Evolutionary conservation across 192 early-diverging fungal genomes (phyloP), one percentile per base, ranked within the genome.

Genomic region (Mortierella claussenii): DNA sequence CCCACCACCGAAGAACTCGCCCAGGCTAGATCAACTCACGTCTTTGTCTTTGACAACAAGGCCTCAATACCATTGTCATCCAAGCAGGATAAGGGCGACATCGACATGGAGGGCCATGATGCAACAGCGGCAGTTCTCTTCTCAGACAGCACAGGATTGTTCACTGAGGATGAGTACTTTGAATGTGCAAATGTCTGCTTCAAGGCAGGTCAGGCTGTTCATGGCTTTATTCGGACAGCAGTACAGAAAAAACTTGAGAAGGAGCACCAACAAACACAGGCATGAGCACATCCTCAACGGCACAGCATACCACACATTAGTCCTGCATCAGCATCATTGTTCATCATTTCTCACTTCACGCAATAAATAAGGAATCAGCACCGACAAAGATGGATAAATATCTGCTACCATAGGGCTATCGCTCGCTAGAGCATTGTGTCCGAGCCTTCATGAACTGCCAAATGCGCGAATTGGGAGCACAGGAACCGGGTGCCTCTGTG

Each of bases 41-140:
- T 88, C 7, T 95, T 97, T 87, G 93, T 90, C 13, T 96, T 97
- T 70, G 86, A 90, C 60, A 86, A 82, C 54, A 79, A 69, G 7
- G 60, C 70, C 13, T 69, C 79, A 12, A 30, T 53, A 53, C 37
- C 7, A 40, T n/a, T n/a, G n/a, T n/a, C 47, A 49, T 28, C 50
- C 8, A 60, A 75, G 62, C 57, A 26, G 13, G 21, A 13, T 8
- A 4, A 52, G 26, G 40, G 23, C 8, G 13, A 40, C 13, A 13
- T 40, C 37, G 37, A 40, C 13, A 40, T 13, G 13, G 37, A 40
- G 7, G 37, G 13, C 37, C 37, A 40, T 10, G 37, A 40, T 10
- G 37, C 37, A 40, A 10, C 13, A 13, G 61, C 28, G 0, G 53
- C 52, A 9, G 58, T 83, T 17, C 59, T 95, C 11, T 88, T 87